These are phyloP conservation scores for Phialophora chinensis DNA, from an alignment of 2,329 filamentous ascomycete genomes.

Conservation along the genomic window DNA sequence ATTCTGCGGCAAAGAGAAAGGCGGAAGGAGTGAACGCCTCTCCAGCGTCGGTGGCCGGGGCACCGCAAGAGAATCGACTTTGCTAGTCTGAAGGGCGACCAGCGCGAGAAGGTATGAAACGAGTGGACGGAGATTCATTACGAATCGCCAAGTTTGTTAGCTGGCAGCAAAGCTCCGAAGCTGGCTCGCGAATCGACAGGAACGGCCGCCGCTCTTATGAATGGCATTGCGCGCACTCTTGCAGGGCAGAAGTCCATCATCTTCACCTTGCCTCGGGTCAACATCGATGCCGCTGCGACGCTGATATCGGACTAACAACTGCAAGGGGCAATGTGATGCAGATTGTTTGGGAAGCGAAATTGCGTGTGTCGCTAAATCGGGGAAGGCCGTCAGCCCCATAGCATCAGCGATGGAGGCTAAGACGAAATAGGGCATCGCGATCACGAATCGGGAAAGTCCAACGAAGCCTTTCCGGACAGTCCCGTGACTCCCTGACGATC, in stretches of 20 bases:
- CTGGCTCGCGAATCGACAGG: background rate
- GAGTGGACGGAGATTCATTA: constrained; percentile 18
- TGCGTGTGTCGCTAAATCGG: background rate
- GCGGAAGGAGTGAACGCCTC: constrained; percentile 14
- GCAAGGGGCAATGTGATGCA: background rate
- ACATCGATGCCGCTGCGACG: background rate
- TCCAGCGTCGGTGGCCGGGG: constrained; percentile 15
- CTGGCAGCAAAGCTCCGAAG: background rate
- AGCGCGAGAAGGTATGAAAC: constrained; percentile 14
- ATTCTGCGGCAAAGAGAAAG: constrained; percentile 20
- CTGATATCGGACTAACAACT: background rate
- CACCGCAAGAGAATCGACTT: constrained; percentile 21
- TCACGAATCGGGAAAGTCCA: background rate
- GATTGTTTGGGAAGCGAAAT: background rate
- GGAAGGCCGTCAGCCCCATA: background rate
- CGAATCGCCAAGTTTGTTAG: constrained; percentile 16
- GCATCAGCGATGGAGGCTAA: background rate
- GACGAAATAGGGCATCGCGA: background rate
- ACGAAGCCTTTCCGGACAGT: background rate
- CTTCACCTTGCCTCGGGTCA: background rate
- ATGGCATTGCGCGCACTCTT: background rate
- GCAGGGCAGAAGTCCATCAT: background rate
- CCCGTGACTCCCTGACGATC: background rate
- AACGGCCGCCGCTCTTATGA: background rate
- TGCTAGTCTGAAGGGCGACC: constrained; percentile 8